Evolutionary conservation across 129 eudicot species (phyloP).

Genomic region (Helianthus tuberosus): DNA sequence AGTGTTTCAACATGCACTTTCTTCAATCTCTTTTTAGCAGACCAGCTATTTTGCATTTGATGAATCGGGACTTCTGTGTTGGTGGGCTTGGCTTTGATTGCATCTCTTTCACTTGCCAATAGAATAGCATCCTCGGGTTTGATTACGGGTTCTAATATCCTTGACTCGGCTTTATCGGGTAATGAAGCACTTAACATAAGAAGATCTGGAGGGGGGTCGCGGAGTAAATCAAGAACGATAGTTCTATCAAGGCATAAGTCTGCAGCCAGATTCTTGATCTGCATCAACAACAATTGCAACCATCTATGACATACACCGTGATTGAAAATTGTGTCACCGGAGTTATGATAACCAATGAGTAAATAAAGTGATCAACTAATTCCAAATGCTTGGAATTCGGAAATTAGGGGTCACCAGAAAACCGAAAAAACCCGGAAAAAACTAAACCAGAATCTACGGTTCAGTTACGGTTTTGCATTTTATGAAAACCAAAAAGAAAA

Average conservation of each 20-base stretch:
- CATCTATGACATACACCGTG: neutral
- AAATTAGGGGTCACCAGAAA: too few relatives aligned
- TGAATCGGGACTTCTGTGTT: slow-evolving; percentile 71
- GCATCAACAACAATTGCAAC: slow-evolving; percentile 31
- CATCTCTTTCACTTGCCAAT: slow-evolving; percentile 32
- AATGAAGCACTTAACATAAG: slow-evolving; percentile 85
- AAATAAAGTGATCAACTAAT: neutral
- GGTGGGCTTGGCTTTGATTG: slow-evolving; percentile 39
- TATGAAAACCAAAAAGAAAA: too few relatives aligned
- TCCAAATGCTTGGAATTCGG: too few relatives aligned
- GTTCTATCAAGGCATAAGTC: slow-evolving; percentile 93
- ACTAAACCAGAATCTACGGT: too few relatives aligned
- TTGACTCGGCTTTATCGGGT: slow-evolving; percentile 64
- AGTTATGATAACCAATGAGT: neutral
- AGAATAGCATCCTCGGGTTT: slow-evolving; percentile 39
- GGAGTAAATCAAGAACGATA: slow-evolving; percentile 81
- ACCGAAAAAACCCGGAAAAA: neutral
- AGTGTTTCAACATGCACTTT: slow-evolving; percentile 87
- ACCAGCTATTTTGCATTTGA: slow-evolving; percentile 78
- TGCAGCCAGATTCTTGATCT: slow-evolving; percentile 88
- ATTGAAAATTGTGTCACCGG: neutral
- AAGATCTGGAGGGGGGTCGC: slow-evolving; percentile 96
- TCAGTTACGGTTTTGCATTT: too few relatives aligned
- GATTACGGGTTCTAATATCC: slow-evolving; percentile 44
- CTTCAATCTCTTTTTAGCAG: slow-evolving; percentile 82